Evolutionary conservation across 2,329 filamentous ascomycete species (phyloP), one percentile per base, ranked within the genome.

Genomic region (Fusarium sp.): DNA sequence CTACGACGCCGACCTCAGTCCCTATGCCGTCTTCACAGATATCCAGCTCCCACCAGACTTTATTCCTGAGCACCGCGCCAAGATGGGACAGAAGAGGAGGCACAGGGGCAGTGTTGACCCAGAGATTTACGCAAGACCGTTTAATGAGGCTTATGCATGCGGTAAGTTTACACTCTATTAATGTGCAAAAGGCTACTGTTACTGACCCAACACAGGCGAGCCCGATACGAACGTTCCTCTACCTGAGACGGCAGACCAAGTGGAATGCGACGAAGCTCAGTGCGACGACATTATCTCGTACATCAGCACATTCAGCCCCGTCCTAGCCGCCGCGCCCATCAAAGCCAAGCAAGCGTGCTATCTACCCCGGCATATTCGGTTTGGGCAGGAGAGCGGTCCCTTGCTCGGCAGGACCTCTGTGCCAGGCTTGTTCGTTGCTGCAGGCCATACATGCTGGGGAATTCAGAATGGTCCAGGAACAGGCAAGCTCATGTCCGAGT

Each of bases 361-460:
- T 80, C 83, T 99, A 50, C 96, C 96, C 1, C 92, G 91, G 70
- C 92, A 95, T 63, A 83, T 86, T 72, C 82, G 85, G 4, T 84
- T 84, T 53, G 88, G 90, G n/a, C 83, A 85, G 44, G 86, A 88
- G 77, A 82, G 80, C 38, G 90, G 88, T 0, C 95, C 96, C 7
- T 79, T 98, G 50, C 87, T 98, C 24, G 96, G 96, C 0, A 83
- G 86, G 54, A 95, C 94, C 9, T 86, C 87, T 3, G 88, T 91
- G 0, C 87, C 89, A 8, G 94, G 95, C 0, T 75, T 98, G 43
- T 91, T 92, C 78, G 84, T 98, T 63, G 96, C 96, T 1, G 87
- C 93, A 0, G 96, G 96, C 0, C 96, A 99, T 83, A 97, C 94
- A 2, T 98, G 95, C 81, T 99, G 96, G 96, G 96, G 96, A 0